Evolutionary conservation across 176 grass and related monocot genomes (phyloP).

Genomic region (Phoenix dactylifera): DNA sequence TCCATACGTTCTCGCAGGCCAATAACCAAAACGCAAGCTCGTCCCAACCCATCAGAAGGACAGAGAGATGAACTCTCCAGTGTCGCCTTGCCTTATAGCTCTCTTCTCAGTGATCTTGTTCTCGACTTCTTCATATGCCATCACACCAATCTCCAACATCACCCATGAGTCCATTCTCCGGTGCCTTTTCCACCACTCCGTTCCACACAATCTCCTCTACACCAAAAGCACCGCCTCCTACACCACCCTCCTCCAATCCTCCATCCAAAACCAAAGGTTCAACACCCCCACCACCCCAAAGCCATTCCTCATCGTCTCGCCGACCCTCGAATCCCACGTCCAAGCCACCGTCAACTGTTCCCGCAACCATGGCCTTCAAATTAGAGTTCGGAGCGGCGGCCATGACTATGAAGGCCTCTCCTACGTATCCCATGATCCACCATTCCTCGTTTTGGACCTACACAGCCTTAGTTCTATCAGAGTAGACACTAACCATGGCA

Average conservation of each 20-base stretch:
- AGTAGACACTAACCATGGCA: slow-evolving; percentile 6
- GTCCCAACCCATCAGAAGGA: no score
- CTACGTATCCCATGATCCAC: slow-evolving; percentile 11
- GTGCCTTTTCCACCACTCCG: slow-evolving; percentile 16
- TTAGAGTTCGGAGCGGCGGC: slow-evolving; percentile 28
- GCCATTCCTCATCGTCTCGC: slow-evolving; percentile 21
- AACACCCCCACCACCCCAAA: slow-evolving; percentile 16
- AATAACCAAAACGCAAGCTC: no score
- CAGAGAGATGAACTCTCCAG: no score
- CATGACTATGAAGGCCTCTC: slow-evolving; percentile 43
- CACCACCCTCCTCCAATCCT: slow-evolving; percentile 16
- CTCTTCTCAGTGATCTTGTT: no score
- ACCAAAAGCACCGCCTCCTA: slow-evolving; percentile 15
- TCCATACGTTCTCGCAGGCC: no score
- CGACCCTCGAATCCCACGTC: slow-evolving; percentile 20
- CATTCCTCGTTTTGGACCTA: slow-evolving; percentile 24
- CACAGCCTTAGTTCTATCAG: slow-evolving; percentile 12
- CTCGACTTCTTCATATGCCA: not conserved
- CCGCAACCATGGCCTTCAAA: not conserved
- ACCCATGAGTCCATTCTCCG: slow-evolving; percentile 8
- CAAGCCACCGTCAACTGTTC: slow-evolving; percentile 17
- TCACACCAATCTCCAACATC: not conserved
- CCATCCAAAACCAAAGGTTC: slow-evolving; percentile 29
- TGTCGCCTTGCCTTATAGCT: no score
- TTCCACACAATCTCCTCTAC: slow-evolving; percentile 8